Percentiles rank a stretch among this genome's conserved stretches.
These are phyloP conservation scores for Cymbopogon citratus DNA, from an alignment of 176 grass and related monocot genomes.

Conservation along the genomic window DNA sequence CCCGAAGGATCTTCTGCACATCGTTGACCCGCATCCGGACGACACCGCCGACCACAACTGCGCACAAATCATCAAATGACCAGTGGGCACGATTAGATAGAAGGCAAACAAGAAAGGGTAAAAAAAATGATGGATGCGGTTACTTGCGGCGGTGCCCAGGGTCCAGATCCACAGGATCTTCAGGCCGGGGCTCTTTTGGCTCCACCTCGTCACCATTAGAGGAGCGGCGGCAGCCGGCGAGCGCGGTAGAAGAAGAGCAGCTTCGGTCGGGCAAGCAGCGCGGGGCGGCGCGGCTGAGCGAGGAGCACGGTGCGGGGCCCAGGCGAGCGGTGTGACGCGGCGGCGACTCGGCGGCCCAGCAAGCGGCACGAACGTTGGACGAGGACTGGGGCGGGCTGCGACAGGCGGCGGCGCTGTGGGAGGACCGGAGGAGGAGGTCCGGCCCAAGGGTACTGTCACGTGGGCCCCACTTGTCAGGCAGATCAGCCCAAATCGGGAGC, in stretches of 20 bases:
- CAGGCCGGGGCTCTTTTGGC: constrained; percentile 83
- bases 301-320: neutral
- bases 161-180: constrained; percentile 98
- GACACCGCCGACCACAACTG: constrained; percentile 62
- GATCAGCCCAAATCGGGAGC: too few species aligned
- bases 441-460: too few species aligned
- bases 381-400: neutral
- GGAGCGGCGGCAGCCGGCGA: neutral
- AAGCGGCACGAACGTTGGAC: neutral
- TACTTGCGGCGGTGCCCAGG: constrained; percentile 72
- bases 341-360: neutral
- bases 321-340: neutral
- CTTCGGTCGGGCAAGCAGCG: neutral
- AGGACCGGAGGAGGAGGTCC: too few species aligned
- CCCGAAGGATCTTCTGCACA: constrained; percentile 55
- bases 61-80: neutral
- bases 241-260: neutral
- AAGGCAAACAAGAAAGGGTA: neutral
- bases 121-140: neutral
- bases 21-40: constrained; percentile 66
- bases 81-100: neutral
- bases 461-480: too few species aligned
- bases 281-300: neutral
- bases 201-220: constrained; percentile 81
- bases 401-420: too few species aligned